Evolutionary conservation across 805 yeast species (phyloP), one percentile per base, ranked within the genome.

Genomic region (Pachysolen tannophilus): DNA sequence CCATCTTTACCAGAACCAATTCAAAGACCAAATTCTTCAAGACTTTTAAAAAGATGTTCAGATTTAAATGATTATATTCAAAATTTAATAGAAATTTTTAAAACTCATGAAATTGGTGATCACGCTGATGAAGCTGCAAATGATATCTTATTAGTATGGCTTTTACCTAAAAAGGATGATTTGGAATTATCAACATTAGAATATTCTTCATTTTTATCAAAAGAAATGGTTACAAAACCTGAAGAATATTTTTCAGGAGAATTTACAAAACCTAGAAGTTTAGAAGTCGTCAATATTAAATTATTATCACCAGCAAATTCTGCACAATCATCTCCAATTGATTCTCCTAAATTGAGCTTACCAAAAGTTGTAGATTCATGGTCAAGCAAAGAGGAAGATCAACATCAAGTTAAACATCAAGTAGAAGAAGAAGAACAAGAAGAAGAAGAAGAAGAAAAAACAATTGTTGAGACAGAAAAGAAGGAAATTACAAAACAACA

Each of bases 1-100:
- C 75, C 76, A 15, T 49, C 48, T 20, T 43, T 71, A 21, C 76
- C 75, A 14, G 68, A 62, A 31, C 71, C 73, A 8, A 60, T 69
- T n/a, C 66, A 69, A 43, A 48, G 59, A 41, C 61, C 61, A 3
- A 49, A 48, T 24, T 48, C 52, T 10, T 42, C 40, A 40, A 49
- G 57, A 13, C 36, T 61, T 3, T 39, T 61, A 38, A 55, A 55
- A 40, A 48, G 74, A 35, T 63, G 71, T 35, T 57, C 58, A 25
- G 59, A 58, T 13, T 44, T 71, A 40, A 57, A 67, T 39, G 42
- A 50, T 9, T 71, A 69, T 48, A 51, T 71, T 29, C 50, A 54
- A 32, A 45, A 53, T 27, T 43, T 65, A 30, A 17, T 26, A 28
- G 37, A 17, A 40, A 49, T 53, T 34, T 49, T 53, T 40, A 58